Conservation (phyloP, 2,329 filamentous ascomycete species). For the Tolypocladium amazonense region DNA sequence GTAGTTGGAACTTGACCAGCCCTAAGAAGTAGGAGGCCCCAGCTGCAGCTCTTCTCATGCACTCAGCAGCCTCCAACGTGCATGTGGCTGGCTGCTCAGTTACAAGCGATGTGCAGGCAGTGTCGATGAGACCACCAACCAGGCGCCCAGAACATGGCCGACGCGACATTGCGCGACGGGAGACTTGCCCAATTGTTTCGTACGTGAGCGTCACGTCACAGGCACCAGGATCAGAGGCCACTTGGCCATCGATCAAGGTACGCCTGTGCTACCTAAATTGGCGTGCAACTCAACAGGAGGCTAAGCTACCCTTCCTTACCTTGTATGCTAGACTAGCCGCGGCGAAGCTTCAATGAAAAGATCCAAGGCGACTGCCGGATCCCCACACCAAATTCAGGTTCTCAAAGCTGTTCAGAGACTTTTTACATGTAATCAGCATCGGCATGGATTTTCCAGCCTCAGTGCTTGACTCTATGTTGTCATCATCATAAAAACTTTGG, state of each 20-base stretch:
- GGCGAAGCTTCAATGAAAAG: neutral
- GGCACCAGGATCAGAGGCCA: neutral
- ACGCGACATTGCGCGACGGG: neutral
- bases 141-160: neutral
- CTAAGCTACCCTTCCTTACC: too few relatives aligned
- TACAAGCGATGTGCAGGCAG: neutral
- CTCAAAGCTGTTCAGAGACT: constrained; percentile 16
- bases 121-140: neutral
- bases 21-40: neutral
- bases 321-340: neutral
- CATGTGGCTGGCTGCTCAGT: neutral
- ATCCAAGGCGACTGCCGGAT: neutral
- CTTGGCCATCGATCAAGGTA: neutral
- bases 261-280: neutral
- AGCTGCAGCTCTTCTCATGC: neutral
- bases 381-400: neutral
- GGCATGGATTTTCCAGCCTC: constrained; percentile 39
- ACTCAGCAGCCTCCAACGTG: neutral
- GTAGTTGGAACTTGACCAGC: neutral
- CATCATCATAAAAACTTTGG: constrained; percentile 81
- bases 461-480: constrained; percentile 98
- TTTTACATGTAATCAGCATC: constrained; percentile 19
- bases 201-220: neutral
- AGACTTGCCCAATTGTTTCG: neutral
- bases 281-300: neutral